Evolutionary conservation across 2,329 filamentous ascomycete genomes (phyloP).

Genomic region (Cladobotryum mycophilum): DNA sequence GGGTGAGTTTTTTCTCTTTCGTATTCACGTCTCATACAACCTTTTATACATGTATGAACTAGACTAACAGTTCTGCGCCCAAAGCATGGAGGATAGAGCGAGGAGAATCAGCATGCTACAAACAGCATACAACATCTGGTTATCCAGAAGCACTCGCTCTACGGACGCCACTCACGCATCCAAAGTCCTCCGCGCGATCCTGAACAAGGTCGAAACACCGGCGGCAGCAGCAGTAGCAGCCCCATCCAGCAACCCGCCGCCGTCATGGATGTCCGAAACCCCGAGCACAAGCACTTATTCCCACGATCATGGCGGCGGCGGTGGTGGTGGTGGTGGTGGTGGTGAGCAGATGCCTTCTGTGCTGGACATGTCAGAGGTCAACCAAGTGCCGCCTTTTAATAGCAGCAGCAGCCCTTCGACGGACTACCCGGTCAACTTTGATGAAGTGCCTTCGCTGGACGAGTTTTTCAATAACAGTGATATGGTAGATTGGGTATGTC

Average conservation of each 20-base stretch:
- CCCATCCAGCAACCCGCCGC: not conserved
- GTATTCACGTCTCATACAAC: too few species aligned
- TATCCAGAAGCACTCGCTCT: constrained; percentile 30
- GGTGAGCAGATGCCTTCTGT: too few species aligned
- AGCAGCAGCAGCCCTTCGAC: too few species aligned
- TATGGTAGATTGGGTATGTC: constrained; percentile 36
- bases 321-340: not conserved
- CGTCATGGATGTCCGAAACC: not conserved
- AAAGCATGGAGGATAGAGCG: constrained; percentile 24
- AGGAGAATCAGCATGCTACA: constrained; percentile 32
- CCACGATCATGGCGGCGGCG: not conserved
- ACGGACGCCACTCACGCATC: constrained; percentile 38
- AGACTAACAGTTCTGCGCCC: not conserved
- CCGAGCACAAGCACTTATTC: not conserved
- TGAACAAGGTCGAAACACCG: constrained; percentile 28
- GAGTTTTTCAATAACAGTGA: constrained; percentile 28
- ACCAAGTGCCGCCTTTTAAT: too few species aligned
- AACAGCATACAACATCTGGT: constrained; percentile 38
- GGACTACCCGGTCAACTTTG: constrained; percentile 20
- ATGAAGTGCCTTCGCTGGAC: constrained; percentile 31
- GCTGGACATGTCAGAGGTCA: too few species aligned
- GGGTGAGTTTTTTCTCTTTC: constrained; percentile 23
- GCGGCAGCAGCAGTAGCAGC: too few species aligned
- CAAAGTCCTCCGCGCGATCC: constrained; percentile 36
- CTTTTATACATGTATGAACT: too few species aligned